These are phyloP conservation scores for Scheffersomyces segobiensis DNA, from an alignment of 1,139 yeast genomes.

Conservation along the genomic window DNA sequence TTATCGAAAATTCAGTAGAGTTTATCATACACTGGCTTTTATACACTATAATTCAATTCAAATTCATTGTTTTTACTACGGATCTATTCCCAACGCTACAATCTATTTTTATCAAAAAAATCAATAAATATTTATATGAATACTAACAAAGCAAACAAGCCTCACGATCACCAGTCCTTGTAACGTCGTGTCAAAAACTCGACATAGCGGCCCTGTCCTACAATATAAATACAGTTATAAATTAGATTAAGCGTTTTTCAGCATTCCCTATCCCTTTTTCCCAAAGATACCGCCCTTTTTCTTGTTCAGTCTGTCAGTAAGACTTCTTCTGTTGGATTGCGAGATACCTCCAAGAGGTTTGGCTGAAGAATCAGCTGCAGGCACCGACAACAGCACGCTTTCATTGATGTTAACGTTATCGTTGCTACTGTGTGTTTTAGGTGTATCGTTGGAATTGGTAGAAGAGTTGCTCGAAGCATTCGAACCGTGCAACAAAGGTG, in stretches of 20 bases:
- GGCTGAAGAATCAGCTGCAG: conserved; percentile 17
- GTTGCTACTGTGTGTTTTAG: conserved; percentile 22
- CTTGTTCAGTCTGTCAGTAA: conserved; percentile 21
- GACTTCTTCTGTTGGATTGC: conserved; percentile 13
- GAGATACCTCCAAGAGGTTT: conserved; percentile 40
- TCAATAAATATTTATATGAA: not conserved
- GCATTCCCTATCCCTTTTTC: conserved; percentile 15
- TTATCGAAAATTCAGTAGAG: no score
- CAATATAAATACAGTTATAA: not conserved
- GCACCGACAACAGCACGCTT: conserved; percentile 17
- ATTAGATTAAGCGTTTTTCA: not conserved
- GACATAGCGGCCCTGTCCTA: not conserved
- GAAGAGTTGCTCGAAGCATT: conserved; percentile 29
- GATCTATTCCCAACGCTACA: not conserved
- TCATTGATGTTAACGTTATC: conserved; percentile 12
- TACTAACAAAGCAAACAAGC: not conserved
- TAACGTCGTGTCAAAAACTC: not conserved
- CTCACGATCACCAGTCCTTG: not conserved
- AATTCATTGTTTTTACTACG: not conserved
- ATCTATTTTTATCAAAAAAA: not conserved
- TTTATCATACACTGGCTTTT: no score
- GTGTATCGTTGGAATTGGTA: conserved; percentile 31
- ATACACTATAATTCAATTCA: no score
- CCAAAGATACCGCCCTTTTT: conserved; percentile 38
- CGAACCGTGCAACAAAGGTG: conserved; percentile 27